phyloP scores from a whole-genome alignment of 2,329 filamentous ascomycete species.

The Scedosporium aurantiacum region DNA sequence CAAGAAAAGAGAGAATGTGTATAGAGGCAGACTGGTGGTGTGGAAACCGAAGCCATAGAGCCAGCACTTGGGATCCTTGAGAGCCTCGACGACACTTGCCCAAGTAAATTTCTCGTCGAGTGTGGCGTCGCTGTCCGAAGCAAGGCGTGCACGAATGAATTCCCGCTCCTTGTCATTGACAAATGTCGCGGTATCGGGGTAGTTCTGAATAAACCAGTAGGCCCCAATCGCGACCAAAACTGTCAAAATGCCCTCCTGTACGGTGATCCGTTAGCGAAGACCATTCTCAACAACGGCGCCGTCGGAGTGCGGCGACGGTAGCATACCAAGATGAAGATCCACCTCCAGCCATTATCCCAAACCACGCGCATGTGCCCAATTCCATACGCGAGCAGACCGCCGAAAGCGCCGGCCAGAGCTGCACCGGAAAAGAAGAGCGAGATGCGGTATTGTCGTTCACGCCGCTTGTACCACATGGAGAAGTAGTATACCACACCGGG shows the following conservation, averaged over 20 bases:
- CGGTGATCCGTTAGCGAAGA: slow-evolving; percentile 25
- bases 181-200: slow-evolving; percentile 48
- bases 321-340: slow-evolving; percentile 49
- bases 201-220: slow-evolving; percentile 56
- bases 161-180: slow-evolving; percentile 41
- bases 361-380: slow-evolving; percentile 44
- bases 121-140: slow-evolving; percentile 58
- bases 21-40: slow-evolving; percentile 55
- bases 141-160: slow-evolving; percentile 51
- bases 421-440: slow-evolving; percentile 46
- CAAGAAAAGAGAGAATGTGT: slow-evolving; percentile 44
- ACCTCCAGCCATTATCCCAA: slow-evolving; percentile 41
- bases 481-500: slow-evolving; percentile 40
- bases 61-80: slow-evolving; percentile 61
- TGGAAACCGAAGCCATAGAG: slow-evolving; percentile 63
- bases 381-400: slow-evolving; percentile 42
- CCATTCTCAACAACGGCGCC: not conserved
- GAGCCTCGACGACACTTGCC: slow-evolving; percentile 50
- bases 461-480: slow-evolving; percentile 44
- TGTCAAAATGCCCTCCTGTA: slow-evolving; percentile 42
- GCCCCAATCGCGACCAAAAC: slow-evolving; percentile 36
- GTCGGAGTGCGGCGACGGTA: rapidly evolving
- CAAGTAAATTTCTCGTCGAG: slow-evolving; percentile 59
- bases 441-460: slow-evolving; percentile 42
- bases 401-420: slow-evolving; percentile 44